These are phyloP conservation scores for Santalum album DNA, from an alignment of 164 flowering plant genomes.

Conservation along the genomic window DNA sequence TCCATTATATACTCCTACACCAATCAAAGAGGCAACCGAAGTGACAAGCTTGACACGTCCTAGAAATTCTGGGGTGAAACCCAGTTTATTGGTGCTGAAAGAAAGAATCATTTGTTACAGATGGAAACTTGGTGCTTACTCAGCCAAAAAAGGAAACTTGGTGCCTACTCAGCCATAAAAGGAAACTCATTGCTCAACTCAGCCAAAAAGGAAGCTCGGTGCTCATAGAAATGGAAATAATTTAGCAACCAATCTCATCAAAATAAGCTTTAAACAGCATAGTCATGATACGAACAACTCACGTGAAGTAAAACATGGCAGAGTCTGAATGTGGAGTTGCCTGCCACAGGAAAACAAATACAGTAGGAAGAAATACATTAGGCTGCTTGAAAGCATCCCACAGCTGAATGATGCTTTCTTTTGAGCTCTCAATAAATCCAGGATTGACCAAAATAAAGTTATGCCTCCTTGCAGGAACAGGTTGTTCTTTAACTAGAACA, in stretches of 20 bases:
- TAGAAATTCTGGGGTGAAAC: conserved; percentile 93
- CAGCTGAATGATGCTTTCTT: conserved; percentile 49
- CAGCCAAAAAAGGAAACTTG: no score
- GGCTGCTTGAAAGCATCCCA: conserved; percentile 80
- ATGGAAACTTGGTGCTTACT: neutral
- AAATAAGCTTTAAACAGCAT: no score
- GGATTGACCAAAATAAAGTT: conserved; percentile 23
- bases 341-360: conserved; percentile 90
- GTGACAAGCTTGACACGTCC: conserved; percentile 97
- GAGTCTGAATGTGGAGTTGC: conserved; percentile 97
- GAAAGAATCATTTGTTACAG: neutral
- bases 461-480: conserved; percentile 26
- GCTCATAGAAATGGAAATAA: no score
- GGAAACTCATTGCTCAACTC: no score
- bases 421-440: conserved; percentile 55
- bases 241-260: no score
- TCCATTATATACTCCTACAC: conserved; percentile 95
- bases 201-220: no score
- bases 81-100: conserved; percentile 85
- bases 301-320: conserved; percentile 98
- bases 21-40: conserved; percentile 83
- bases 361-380: conserved; percentile 75
- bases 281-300: no score
- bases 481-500: conserved; percentile 82
- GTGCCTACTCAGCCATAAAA: no score